A percentile compares a stretch with the other conserved stretches of the same genome.
These are phyloP conservation scores for Triticum timopheevii DNA, from an alignment of 176 grass and related monocot species.

Conservation along the genomic window DNA sequence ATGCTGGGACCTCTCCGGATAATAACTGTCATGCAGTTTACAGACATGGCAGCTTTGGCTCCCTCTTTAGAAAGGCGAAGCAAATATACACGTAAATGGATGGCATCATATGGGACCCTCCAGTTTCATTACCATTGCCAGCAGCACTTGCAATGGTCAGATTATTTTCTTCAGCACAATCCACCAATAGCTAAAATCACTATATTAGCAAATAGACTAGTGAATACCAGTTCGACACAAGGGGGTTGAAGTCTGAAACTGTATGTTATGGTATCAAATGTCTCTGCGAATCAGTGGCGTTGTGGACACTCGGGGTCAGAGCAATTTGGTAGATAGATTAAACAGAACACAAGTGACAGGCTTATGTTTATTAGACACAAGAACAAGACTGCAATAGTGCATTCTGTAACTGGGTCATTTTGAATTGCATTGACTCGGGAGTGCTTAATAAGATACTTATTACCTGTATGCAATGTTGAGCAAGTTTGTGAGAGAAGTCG, in stretches of 20 bases:
- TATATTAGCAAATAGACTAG: background rate
- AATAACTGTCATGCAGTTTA: conserved; percentile 53
- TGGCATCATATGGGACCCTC: conserved; percentile 63
- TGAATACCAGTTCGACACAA: background rate
- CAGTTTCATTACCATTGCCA: conserved; percentile 44
- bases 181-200: conserved; percentile 51
- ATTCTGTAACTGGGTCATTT: no score
- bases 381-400: no score
- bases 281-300: background rate
- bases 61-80: conserved; percentile 58
- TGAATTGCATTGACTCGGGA: conserved; percentile 41
- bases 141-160: conserved; percentile 69
- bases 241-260: background rate
- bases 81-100: conserved; percentile 57
- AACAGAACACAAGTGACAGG: background rate
- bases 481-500: conserved; percentile 58
- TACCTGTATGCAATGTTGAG: conserved; percentile 68
- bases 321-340: background rate
- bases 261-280: background rate
- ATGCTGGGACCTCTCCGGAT: background rate
- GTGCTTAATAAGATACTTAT: background rate
- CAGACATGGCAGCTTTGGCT: conserved; percentile 53
- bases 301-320: background rate
- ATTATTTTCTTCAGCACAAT: conserved; percentile 75
- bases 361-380: background rate